These are phyloP conservation scores for Debaryomyces castellii DNA, from an alignment of 805 yeast genomes.

Conservation along the genomic window DNA sequence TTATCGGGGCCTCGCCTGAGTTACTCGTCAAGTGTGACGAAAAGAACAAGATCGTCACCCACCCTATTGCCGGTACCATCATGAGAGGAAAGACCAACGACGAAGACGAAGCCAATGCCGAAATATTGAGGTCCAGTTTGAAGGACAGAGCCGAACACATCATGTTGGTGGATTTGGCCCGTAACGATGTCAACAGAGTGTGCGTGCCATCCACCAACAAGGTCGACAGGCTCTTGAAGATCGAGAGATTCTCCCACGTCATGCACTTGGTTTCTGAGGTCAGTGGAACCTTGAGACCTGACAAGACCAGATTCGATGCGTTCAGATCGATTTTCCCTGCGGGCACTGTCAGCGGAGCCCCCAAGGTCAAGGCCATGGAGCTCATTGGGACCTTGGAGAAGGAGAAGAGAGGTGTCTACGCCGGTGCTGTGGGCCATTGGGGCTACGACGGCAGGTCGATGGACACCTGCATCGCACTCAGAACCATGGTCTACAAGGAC, in stretches of 20 bases:
- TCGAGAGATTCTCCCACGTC: constrained; percentile 94
- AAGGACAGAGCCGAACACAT: constrained; percentile 98
- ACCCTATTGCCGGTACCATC: constrained; percentile 98
- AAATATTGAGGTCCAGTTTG: constrained; percentile 65
- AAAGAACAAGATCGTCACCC: constrained; percentile 77
- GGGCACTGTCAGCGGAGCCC: constrained; percentile 98
- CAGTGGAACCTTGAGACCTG: constrained; percentile 82
- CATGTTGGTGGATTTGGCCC: constrained; percentile 96
- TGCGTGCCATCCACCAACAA: constrained; percentile 82
- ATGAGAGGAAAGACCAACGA: constrained; percentile 85
- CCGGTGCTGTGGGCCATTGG: constrained; percentile 99
- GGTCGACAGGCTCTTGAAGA: constrained; percentile 85
- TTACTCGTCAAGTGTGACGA: constrained; percentile 78
- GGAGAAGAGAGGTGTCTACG: constrained; percentile 94
- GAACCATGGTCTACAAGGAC: constrained; percentile 95
- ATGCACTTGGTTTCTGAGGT: constrained; percentile 96
- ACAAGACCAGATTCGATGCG: constrained; percentile 91
- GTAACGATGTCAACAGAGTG: constrained; percentile 94
- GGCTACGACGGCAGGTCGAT: constrained; percentile 90
- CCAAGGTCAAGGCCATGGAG: constrained; percentile 96
- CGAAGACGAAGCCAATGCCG: constrained; percentile 86
- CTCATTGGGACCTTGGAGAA: constrained; percentile 84
- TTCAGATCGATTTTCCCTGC: constrained; percentile 98
- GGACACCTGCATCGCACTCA: constrained; percentile 96
- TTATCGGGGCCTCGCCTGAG: constrained; percentile 98